A percentile compares a stretch with the other conserved stretches of the same genome.
These are phyloP conservation scores for Striga hermonthica DNA, from an alignment of 305 asterid genomes.

Conservation along the genomic window DNA sequence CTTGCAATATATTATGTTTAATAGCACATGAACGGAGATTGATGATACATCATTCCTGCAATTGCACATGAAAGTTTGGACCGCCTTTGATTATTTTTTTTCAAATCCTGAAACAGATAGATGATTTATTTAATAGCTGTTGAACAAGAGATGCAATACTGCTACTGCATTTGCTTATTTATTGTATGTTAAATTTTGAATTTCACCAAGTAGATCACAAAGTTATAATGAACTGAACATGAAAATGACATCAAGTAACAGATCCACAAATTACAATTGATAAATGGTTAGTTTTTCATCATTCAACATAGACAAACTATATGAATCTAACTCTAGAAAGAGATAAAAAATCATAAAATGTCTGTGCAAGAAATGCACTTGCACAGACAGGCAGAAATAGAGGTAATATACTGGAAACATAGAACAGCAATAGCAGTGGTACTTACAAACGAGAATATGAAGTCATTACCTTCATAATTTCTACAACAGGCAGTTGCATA, in stretches of 20 bases:
- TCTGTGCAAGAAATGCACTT: not conserved
- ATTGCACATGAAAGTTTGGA: not conserved
- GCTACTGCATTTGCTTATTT: not conserved
- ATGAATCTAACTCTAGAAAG: slow-evolving; percentile 15
- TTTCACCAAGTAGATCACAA: not conserved
- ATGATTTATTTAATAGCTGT: not conserved
- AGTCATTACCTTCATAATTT: slow-evolving; percentile 70
- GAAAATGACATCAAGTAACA: not conserved
- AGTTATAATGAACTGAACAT: not conserved
- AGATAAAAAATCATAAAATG: not conserved
- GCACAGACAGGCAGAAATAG: not conserved
- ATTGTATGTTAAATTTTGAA: not conserved
- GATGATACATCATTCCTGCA: not conserved
- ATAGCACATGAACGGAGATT: not conserved
- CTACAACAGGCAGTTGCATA: slow-evolving; percentile 82
- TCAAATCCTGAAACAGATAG: too few species aligned
- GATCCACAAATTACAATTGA: slow-evolving; percentile 6
- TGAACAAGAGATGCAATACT: not conserved
- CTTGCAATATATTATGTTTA: not conserved
- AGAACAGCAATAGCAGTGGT: slow-evolving; percentile 24
- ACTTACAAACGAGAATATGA: slow-evolving; percentile 24
- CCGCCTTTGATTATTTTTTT: not conserved
- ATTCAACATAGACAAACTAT: slow-evolving; percentile 15
- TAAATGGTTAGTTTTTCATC: not conserved
- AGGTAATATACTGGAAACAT: slow-evolving; percentile 8